Percentiles rank a stretch among this genome's conserved stretches.
phyloP scores from a whole-genome alignment of 106 monocot genomes.

The Allium fistulosum region DNA sequence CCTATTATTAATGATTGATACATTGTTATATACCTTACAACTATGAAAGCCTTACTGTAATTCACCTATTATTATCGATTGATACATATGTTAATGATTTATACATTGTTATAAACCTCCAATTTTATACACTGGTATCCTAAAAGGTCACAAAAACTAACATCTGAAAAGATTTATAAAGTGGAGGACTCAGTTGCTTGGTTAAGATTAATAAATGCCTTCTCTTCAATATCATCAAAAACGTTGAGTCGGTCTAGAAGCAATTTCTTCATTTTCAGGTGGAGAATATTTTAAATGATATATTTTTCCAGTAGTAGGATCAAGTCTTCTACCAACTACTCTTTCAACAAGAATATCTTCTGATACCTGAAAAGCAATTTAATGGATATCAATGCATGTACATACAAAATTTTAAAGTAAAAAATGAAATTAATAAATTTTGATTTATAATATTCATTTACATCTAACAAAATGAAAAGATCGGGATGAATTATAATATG shows the following conservation, averaged over 20 bases:
- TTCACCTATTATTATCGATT: too few species aligned
- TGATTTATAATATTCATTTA: constrained; percentile 22
- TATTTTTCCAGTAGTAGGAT: constrained; percentile 89
- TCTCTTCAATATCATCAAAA: constrained; percentile 99
- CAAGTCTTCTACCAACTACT: constrained; percentile 92
- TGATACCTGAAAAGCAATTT: constrained; percentile 36
- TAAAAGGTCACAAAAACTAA: too few species aligned
- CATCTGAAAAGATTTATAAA: too few species aligned
- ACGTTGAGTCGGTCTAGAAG: constrained; percentile 76
- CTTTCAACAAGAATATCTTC: constrained; percentile 74
- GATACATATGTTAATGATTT: too few species aligned
- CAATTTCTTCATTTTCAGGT: constrained; percentile 97
- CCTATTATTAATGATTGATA: too few species aligned
- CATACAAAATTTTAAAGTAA: background rate
- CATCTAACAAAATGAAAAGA: constrained; percentile 85
- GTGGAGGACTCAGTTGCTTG: background rate
- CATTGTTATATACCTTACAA: too few species aligned
- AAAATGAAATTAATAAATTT: background rate
- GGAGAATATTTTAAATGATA: constrained; percentile 93
- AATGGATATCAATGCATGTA: background rate
- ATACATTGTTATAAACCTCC: too few species aligned
- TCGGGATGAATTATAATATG: constrained; percentile 69
- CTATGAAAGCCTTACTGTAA: too few species aligned
- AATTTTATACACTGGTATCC: too few species aligned
- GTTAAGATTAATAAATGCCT: constrained; percentile 26